A percentile compares a stretch with the other conserved stretches of the same genome.
phyloP scores from a whole-genome alignment of 768 basidiomycete genomes.

The Terana coerulea region DNA sequence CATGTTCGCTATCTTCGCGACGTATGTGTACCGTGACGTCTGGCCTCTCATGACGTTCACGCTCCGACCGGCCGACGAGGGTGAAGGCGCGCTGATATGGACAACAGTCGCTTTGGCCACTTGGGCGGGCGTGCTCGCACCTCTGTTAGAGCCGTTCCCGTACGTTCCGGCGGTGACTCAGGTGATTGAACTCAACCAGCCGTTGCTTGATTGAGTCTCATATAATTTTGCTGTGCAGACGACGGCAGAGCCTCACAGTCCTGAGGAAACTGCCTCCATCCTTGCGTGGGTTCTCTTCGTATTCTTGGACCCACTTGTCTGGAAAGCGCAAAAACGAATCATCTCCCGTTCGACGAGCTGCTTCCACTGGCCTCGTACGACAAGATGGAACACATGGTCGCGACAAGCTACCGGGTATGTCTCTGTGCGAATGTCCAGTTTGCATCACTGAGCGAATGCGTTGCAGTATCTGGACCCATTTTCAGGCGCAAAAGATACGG shows the following conservation, averaged over 20 bases:
- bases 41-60: conserved; percentile 35
- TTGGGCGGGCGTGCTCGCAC: conserved; percentile 24
- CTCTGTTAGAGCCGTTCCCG: conserved; percentile 9
- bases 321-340: conserved; percentile 22
- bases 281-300: conserved; percentile 34
- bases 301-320: conserved; percentile 34
- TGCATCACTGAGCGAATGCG: conserved; percentile 1
- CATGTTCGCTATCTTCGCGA: conserved; percentile 5
- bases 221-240: conserved; percentile 3
- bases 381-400: conserved; percentile 16
- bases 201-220: background rate
- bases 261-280: conserved; percentile 41
- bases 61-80: conserved; percentile 31
- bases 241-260: conserved; percentile 23
- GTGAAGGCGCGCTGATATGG: conserved; percentile 31
- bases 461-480: conserved; percentile 31
- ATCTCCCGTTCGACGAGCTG: conserved; percentile 25
- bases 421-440: background rate
- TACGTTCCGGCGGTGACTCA: conserved; percentile 5
- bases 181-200: background rate
- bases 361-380: conserved; percentile 28
- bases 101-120: conserved; percentile 28
- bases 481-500: background rate
- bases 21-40: conserved; percentile 32
- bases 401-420: conserved; percentile 20